Evolutionary conservation across 768 basidiomycete species (phyloP).

Genomic region (Mycena chlorophos): DNA sequence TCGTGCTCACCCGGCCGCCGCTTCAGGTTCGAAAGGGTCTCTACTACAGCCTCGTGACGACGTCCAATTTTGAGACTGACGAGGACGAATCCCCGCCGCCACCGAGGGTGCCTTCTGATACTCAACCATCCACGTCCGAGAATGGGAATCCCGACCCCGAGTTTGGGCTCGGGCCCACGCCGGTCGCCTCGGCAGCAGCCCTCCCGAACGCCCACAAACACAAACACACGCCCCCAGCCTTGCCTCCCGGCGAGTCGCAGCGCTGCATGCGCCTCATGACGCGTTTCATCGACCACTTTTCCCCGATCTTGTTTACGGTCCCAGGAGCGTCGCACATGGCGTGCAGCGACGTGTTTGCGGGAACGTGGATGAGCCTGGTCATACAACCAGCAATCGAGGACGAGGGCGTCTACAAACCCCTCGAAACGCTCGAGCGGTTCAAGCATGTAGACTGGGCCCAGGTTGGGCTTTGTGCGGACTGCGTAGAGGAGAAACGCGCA

Average conservation of each 20-base stretch:
- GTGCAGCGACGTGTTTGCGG: conserved; percentile 72
- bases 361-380: conserved; percentile 71
- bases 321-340: conserved; percentile 69
- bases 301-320: conserved; percentile 71
- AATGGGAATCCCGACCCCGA: conserved; percentile 7
- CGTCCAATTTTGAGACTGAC: conserved; percentile 53
- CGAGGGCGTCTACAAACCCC: conserved; percentile 66
- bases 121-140: conserved; percentile 1
- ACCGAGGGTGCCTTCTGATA: conserved; percentile 6
- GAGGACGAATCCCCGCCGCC: conserved; percentile 17
- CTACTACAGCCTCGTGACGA: conserved; percentile 63
- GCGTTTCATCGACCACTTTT: conserved; percentile 63
- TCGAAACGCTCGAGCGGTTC: conserved; percentile 67
- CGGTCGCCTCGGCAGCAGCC: conserved; percentile 18
- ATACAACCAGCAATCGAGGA: conserved; percentile 62
- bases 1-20: conserved; percentile 5
- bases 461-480: conserved; percentile 59
- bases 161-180: conserved; percentile 9
- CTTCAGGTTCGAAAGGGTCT: conserved; percentile 59
- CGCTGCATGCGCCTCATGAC: conserved; percentile 53
- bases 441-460: conserved; percentile 59
- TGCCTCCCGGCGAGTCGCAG: conserved; percentile 35
- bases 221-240: no score
- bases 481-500: conserved; percentile 55
- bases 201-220: conserved; percentile 27